Percentiles rank a stretch among this genome's conserved stretches.
Conservation (phyloP, 164 flowering plant species). For the Piper longum region DNA sequence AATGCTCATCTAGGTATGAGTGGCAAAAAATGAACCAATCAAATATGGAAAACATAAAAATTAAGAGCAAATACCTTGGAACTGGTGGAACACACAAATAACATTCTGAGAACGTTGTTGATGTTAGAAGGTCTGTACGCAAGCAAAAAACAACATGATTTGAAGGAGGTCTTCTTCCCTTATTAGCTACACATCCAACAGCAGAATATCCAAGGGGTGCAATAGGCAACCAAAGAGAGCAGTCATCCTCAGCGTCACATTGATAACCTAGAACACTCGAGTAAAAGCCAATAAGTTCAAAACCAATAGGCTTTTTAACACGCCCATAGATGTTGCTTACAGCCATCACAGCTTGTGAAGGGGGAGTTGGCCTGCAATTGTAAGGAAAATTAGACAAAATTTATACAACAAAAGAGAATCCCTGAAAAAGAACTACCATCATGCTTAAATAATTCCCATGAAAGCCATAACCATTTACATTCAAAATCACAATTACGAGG, state of each 20-base stretch:
- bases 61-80: constrained; percentile 5
- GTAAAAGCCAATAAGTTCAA: constrained; percentile 54
- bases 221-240: constrained; percentile 88
- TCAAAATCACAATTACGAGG: too few relatives aligned
- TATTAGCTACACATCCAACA: constrained; percentile 72
- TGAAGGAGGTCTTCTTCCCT: constrained; percentile 72
- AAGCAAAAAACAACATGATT: constrained; percentile 75
- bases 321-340: constrained; percentile 86
- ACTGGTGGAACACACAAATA: constrained; percentile 35
- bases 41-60: neutral
- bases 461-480: too few relatives aligned
- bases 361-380: constrained; percentile 66
- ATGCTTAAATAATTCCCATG: neutral
- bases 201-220: constrained; percentile 79
- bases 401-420: neutral
- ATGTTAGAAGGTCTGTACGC: constrained; percentile 82
- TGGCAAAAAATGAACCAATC: neutral
- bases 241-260: constrained; percentile 27
- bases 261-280: constrained; percentile 31
- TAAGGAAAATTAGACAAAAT: too few relatives aligned
- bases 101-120: constrained; percentile 59
- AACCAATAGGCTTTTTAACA: constrained; percentile 81
- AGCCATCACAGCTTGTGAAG: constrained; percentile 87
- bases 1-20: too few relatives aligned
- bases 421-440: neutral